Conservation (phyloP, 345 rosid genomes). For the Gossypioides kirkii region DNA sequence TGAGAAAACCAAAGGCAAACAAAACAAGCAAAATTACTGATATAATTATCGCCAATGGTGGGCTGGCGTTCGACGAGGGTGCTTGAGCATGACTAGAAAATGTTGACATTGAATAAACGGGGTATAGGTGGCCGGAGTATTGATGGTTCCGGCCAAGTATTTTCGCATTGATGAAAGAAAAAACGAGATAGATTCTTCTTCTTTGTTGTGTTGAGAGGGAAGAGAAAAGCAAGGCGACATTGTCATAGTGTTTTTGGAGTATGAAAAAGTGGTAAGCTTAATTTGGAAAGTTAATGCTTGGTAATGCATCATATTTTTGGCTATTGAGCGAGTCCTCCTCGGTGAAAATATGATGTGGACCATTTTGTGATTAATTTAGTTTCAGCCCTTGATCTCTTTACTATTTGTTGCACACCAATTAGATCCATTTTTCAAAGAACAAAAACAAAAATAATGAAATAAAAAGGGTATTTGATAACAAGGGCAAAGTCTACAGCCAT, state of each 20-base stretch:
- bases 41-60: slow-evolving; percentile 48
- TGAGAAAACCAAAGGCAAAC: slow-evolving; percentile 58
- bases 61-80: slow-evolving; percentile 19
- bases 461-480: not conserved
- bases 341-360: slow-evolving; percentile 16
- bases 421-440: not conserved
- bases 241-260: not conserved
- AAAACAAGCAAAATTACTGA: slow-evolving; percentile 48
- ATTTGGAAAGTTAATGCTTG: slow-evolving; percentile 33
- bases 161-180: slow-evolving; percentile 27
- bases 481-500: slow-evolving; percentile 7
- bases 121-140: slow-evolving; percentile 44
- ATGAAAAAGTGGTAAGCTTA: slow-evolving; percentile 13
- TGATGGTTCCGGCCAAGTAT: slow-evolving; percentile 41
- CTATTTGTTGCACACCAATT: slow-evolving; percentile 9
- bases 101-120: slow-evolving; percentile 35
- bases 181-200: not conserved
- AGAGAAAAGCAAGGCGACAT: slow-evolving; percentile 25
- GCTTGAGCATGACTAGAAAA: not conserved
- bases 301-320: slow-evolving; percentile 15
- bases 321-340: slow-evolving; percentile 46
- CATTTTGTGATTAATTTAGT: slow-evolving; percentile 11
- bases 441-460: no score
- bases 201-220: not conserved
- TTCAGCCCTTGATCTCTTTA: slow-evolving; percentile 6